Evolutionary conservation across 768 basidiomycete species (phyloP).

Genomic region (Suillus sp.): DNA sequence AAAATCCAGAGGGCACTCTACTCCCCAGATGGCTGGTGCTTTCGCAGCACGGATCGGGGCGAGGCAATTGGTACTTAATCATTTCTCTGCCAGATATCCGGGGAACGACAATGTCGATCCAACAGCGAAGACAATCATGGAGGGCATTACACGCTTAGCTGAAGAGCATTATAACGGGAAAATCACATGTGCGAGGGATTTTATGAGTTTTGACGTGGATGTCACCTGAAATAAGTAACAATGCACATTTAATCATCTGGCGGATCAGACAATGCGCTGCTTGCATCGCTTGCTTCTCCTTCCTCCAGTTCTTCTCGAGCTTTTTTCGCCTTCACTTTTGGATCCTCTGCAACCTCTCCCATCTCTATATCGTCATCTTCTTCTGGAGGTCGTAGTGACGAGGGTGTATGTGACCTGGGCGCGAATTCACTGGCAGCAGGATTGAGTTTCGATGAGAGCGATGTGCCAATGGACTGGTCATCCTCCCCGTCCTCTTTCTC

Average conservation of each 20-base stretch:
- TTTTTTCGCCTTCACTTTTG: conserved; percentile 50
- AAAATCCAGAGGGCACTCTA: conserved; percentile 84
- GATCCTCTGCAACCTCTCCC: conserved; percentile 85
- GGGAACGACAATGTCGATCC: conserved; percentile 59
- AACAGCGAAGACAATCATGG: conserved; percentile 58
- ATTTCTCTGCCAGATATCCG: conserved; percentile 82
- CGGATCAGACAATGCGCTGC: conserved; percentile 76
- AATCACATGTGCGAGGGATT: conserved; percentile 71
- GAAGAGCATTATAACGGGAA: conserved; percentile 52
- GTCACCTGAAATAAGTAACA: conserved; percentile 24
- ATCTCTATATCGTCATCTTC: conserved; percentile 81
- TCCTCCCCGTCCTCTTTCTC: conserved; percentile 41
- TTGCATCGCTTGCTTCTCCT: conserved; percentile 82
- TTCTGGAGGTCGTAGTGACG: conserved; percentile 27
- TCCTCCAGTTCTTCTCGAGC: conserved; percentile 77
- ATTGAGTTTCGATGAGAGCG: conserved; percentile 33
- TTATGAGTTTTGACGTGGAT: conserved; percentile 68
- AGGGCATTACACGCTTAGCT: conserved; percentile 61
- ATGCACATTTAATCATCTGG: conserved; percentile 52
- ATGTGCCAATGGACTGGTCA: conserved; percentile 33
- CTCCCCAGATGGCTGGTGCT: conserved; percentile 85
- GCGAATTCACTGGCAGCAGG: conserved; percentile 35
- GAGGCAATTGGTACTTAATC: conserved; percentile 70
- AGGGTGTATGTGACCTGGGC: conserved; percentile 34
- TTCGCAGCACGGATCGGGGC: conserved; percentile 74